Evolutionary conservation across 768 basidiomycete species (phyloP).

Genomic region (Tricholoma saponaceum): DNA sequence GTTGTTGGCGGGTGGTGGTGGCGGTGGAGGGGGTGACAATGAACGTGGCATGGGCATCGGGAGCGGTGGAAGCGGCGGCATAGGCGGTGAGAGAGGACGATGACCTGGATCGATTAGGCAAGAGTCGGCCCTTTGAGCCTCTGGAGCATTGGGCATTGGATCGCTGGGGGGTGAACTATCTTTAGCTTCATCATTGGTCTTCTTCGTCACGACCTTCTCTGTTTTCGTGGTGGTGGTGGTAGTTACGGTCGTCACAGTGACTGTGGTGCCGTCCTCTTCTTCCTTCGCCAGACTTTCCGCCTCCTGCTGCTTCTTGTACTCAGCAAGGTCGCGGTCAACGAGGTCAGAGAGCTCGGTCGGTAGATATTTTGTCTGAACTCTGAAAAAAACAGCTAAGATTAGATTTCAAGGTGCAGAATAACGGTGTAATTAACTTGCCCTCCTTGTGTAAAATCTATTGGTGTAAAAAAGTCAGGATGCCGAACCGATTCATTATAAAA

Average conservation of each 20-base stretch:
- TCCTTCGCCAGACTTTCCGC: slow-evolving; percentile 21
- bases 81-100: background rate
- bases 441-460: slow-evolving; percentile 30
- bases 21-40: background rate
- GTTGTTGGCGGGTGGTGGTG: slow-evolving; percentile 1
- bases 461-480: background rate
- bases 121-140: slow-evolving; percentile 1
- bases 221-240: slow-evolving; percentile 15
- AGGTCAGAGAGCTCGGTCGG: slow-evolving; percentile 31
- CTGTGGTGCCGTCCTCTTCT: slow-evolving; percentile 16
- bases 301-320: slow-evolving; percentile 14
- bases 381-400: slow-evolving; percentile 4
- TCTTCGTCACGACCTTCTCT: slow-evolving; percentile 20
- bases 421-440: slow-evolving; percentile 22
- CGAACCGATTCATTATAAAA: background rate
- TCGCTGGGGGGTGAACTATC: background rate
- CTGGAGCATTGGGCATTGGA: slow-evolving; percentile 2
- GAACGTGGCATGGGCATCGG: slow-evolving; percentile 2
- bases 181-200: slow-evolving; percentile 1
- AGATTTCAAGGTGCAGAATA: background rate
- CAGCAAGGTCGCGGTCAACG: slow-evolving; percentile 29
- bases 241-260: slow-evolving; percentile 17
- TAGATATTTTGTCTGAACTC: slow-evolving; percentile 26
- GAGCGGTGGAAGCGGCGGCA: slow-evolving; percentile 3
- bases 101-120: slow-evolving; percentile 14